These are phyloP conservation scores for Septoria linicola DNA, from an alignment of 2,329 filamentous ascomycete genomes.

Conservation along the genomic window DNA sequence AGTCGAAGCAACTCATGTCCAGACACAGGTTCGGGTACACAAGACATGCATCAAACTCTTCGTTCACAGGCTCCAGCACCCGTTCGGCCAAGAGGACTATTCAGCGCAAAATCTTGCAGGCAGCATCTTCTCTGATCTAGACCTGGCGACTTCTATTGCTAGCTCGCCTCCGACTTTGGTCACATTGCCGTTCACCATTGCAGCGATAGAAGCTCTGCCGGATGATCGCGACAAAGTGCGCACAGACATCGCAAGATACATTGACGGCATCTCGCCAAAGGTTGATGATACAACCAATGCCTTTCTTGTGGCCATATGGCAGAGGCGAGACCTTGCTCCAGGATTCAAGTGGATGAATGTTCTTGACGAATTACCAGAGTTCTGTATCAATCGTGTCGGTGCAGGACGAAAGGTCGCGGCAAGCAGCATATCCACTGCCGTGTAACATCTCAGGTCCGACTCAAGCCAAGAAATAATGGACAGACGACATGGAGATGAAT, in stretches of 20 bases:
- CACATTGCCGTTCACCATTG: constrained; percentile 5
- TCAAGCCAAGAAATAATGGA: no score
- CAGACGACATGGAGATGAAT: no score
- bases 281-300: background rate
- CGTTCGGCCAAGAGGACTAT: constrained; percentile 9
- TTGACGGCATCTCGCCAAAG: constrained; percentile 4
- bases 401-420: background rate
- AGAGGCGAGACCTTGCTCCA: background rate
- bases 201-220: constrained; percentile 1
- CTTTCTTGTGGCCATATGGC: constrained; percentile 1
- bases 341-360: constrained; percentile 12
- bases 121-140: constrained; percentile 10
- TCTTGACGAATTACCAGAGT: constrained; percentile 1
- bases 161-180: background rate
- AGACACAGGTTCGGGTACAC: constrained; percentile 4
- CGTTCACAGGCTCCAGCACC: constrained; percentile 7
- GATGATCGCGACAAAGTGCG: background rate
- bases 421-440: no score
- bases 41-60: constrained; percentile 3
- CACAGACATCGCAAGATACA: background rate
- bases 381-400: constrained; percentile 11
- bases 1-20: background rate
- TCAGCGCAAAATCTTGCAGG: background rate
- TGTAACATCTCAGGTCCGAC: no score
- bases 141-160: background rate